Conservation (phyloP, 75 land plant genomes). For the Cupressus sempervirens region DNA sequence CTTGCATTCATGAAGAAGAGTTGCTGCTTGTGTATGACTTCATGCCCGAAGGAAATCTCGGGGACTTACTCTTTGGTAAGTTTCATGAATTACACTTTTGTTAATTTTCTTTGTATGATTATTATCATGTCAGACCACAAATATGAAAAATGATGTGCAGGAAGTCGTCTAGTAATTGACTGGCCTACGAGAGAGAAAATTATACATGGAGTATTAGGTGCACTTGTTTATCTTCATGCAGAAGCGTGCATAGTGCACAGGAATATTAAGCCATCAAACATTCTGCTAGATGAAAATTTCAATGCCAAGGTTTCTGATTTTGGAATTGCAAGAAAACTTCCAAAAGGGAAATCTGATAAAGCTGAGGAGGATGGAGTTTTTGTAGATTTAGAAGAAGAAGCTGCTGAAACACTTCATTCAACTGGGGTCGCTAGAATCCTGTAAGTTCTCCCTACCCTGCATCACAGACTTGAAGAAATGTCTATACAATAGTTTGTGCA, state of each 20-base stretch:
- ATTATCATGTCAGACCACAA: not conserved
- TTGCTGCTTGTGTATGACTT: constrained; percentile 69
- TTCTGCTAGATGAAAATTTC: constrained; percentile 33
- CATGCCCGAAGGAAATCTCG: constrained; percentile 69
- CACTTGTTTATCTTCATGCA: constrained; percentile 46
- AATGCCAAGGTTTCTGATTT: no score
- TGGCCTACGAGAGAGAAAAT: constrained; percentile 46
- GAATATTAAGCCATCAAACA: constrained; percentile 36
- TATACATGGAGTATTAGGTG: constrained; percentile 39
- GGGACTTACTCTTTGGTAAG: not conserved
- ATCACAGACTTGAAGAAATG: not conserved
- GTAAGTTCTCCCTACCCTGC: not conserved
- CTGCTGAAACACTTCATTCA: not conserved
- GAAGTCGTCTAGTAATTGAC: constrained; percentile 6
- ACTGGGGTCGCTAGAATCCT: not conserved
- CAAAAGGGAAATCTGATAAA: not conserved
- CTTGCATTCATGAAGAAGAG: constrained; percentile 21
- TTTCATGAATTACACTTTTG: no score
- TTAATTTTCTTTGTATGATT: no score
- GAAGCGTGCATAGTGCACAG: constrained; percentile 42
- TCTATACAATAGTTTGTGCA: no score
- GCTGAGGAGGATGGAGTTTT: not conserved
- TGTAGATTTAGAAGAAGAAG: not conserved
- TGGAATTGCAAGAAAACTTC: constrained; percentile 13
- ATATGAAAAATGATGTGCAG: not conserved